Conservation (phyloP, 2,329 filamentous ascomycete genomes). For the Phaeophleospora eucalypticola region DNA sequence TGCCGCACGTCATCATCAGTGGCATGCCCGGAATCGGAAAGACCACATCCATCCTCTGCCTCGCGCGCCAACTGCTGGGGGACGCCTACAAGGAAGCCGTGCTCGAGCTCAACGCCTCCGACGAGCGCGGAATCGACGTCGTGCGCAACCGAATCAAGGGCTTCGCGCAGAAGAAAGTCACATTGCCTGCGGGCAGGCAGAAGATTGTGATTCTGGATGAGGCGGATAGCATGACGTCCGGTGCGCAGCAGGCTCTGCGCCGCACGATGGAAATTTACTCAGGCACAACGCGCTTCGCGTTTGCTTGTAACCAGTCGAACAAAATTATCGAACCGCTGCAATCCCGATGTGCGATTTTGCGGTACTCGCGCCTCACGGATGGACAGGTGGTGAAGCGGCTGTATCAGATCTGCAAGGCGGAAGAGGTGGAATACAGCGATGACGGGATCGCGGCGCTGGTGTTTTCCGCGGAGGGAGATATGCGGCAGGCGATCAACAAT, state of each 20-base stretch:
- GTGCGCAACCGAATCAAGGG: conserved; percentile 96
- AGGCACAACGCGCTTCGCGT: conserved; percentile 91
- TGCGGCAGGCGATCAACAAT: conserved; percentile 99
- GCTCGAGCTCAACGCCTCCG: conserved; percentile 90
- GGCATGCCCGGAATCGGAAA: conserved; percentile 99
- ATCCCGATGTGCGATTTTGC: conserved; percentile 90
- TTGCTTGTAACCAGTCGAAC: conserved; percentile 97
- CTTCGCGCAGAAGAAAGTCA: conserved; percentile 98
- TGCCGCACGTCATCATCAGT: conserved; percentile 99
- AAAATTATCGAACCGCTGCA: conserved; percentile 99
- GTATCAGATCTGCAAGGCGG: conserved; percentile 87
- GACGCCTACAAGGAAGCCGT: conserved; percentile 97
- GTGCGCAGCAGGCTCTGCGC: conserved; percentile 89
- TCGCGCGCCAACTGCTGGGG: conserved; percentile 85
- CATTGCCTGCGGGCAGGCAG: conserved; percentile 80
- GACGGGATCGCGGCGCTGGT: conserved; percentile 94
- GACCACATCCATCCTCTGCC: conserved; percentile 89
- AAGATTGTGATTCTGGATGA: conserved; percentile 98
- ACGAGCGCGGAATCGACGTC: conserved; percentile 95
- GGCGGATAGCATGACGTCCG: conserved; percentile 93
- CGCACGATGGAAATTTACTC: conserved; percentile 99
- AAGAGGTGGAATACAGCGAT: conserved; percentile 85
- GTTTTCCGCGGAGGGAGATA: conserved; percentile 95
- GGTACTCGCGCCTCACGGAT: conserved; percentile 89
- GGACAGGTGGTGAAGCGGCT: conserved; percentile 86